A percentile compares a stretch with the other conserved stretches of the same genome.
phyloP scores from a whole-genome alignment of 2,329 filamentous ascomycete species.

The Phoma herbarum region DNA sequence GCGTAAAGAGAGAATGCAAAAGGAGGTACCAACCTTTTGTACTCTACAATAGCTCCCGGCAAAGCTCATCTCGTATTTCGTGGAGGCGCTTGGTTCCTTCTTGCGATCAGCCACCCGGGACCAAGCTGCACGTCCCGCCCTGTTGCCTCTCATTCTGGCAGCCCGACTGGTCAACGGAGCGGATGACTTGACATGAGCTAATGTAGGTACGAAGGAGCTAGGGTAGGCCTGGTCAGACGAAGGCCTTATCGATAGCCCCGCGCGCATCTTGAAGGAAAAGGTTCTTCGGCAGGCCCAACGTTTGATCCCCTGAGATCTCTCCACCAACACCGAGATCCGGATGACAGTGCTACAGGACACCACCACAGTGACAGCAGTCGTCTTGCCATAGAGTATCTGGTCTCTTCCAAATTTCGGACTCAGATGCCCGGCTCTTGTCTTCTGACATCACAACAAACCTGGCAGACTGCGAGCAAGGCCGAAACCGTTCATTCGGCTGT shows the following conservation, averaged over 20 bases:
- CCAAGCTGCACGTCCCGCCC: constrained; percentile 15
- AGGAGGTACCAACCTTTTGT: constrained; percentile 16
- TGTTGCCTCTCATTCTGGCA: constrained; percentile 2
- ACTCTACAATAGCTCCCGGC: constrained; percentile 3
- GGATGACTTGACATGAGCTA: constrained; percentile 20
- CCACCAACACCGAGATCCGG: constrained; percentile 9
- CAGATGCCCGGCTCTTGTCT: not conserved
- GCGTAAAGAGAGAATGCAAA: constrained; percentile 11
- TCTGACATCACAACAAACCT: constrained; percentile 14
- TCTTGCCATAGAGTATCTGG: not conserved
- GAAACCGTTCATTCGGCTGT: constrained; percentile 10
- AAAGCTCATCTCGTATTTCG: constrained; percentile 10
- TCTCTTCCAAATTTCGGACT: not conserved
- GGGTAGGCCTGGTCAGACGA: constrained; percentile 7
- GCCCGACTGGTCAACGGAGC: constrained; percentile 15
- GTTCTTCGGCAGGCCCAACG: constrained; percentile 11
- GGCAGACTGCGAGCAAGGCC: constrained; percentile 7
- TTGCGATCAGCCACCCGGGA: constrained; percentile 20
- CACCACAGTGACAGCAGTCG: not conserved
- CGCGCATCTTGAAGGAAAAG: constrained; percentile 9
- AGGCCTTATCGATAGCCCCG: constrained; percentile 22
- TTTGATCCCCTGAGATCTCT: constrained; percentile 10
- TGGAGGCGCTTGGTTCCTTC: constrained; percentile 10
- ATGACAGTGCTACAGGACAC: not conserved
- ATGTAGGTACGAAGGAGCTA: constrained; percentile 24